Percentiles rank a stretch among this genome's conserved stretches.
phyloP scores from a whole-genome alignment of 2,329 filamentous ascomycete genomes.

The Neonectria ditissima region DNA sequence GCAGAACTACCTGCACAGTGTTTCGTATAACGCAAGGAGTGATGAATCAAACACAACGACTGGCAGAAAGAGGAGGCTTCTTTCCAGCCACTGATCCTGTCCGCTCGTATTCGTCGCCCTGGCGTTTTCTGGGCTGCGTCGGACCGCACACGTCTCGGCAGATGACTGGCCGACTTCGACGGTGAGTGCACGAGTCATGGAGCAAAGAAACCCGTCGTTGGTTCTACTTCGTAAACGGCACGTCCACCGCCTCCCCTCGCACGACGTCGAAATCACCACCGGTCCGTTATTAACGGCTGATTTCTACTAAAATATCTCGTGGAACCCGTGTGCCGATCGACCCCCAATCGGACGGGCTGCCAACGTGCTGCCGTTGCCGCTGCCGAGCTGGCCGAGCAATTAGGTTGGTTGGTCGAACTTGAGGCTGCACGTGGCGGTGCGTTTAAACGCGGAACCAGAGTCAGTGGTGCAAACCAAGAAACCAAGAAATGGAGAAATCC shows the following conservation, averaged over 20 bases:
- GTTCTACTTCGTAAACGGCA: neutral
- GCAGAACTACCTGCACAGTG: neutral
- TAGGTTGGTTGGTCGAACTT: neutral
- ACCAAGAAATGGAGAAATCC: neutral
- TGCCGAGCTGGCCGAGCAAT: neutral
- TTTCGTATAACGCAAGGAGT: too few relatives aligned
- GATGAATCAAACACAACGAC: neutral
- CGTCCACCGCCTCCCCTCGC: neutral
- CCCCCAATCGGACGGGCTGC: neutral
- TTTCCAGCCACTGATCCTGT: neutral
- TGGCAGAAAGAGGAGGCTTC: neutral
- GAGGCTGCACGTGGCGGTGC: conserved; percentile 3
- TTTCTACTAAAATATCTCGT: neutral
- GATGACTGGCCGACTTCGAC: neutral
- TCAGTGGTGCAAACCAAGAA: neutral
- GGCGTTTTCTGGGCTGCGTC: neutral
- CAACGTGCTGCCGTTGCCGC: neutral
- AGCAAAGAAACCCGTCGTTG: neutral
- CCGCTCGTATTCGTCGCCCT: neutral
- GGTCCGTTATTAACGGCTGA: neutral
- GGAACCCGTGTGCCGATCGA: neutral
- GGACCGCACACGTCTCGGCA: neutral
- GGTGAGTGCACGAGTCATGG: neutral
- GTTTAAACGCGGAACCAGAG: neutral
- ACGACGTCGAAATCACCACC: neutral